Evolutionary conservation across 805 yeast genomes (phyloP).

Genomic region (Saccharomycopsis selenospora): DNA sequence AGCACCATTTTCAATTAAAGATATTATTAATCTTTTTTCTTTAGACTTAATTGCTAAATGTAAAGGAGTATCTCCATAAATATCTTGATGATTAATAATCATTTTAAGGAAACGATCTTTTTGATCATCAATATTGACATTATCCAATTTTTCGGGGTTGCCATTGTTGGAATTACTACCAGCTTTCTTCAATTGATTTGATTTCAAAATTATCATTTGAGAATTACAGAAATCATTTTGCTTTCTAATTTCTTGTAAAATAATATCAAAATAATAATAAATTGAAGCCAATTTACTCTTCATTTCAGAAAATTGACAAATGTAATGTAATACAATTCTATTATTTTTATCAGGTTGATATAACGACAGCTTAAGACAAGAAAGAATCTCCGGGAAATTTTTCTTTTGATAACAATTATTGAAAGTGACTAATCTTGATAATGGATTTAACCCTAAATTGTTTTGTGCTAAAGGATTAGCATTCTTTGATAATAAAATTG

Average conservation of each 20-base stretch:
- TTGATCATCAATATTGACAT: conserved; percentile 11
- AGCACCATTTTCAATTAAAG: conserved; percentile 40
- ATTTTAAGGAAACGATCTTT: conserved; percentile 43
- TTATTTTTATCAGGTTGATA: conserved; percentile 67
- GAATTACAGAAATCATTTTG: conserved; percentile 17
- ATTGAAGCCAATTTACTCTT: conserved; percentile 43
- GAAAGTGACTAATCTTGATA: conserved; percentile 62
- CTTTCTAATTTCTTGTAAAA: conserved; percentile 29
- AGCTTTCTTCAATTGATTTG: conserved; percentile 29
- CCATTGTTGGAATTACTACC: conserved; percentile 24
- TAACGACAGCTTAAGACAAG: conserved; percentile 56
- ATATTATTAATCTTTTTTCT: conserved; percentile 38
- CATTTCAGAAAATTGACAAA: conserved; percentile 47
- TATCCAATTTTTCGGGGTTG: conserved; percentile 24
- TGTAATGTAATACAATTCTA: conserved; percentile 66
- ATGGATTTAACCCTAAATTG: conserved; percentile 57
- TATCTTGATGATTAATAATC: conserved; percentile 69
- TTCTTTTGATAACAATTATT: conserved; percentile 63
- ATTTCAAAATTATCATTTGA: conserved; percentile 16
- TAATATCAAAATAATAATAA: conserved; percentile 46
- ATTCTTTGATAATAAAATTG: conserved; percentile 45
- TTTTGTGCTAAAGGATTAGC: conserved; percentile 53
- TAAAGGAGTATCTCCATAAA: conserved; percentile 76
- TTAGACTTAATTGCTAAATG: conserved; percentile 64
- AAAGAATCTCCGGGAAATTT: conserved; percentile 51